Conservation (phyloP, 1,284 basidiomycete genomes). For the Heterobasidion parviporum region DNA sequence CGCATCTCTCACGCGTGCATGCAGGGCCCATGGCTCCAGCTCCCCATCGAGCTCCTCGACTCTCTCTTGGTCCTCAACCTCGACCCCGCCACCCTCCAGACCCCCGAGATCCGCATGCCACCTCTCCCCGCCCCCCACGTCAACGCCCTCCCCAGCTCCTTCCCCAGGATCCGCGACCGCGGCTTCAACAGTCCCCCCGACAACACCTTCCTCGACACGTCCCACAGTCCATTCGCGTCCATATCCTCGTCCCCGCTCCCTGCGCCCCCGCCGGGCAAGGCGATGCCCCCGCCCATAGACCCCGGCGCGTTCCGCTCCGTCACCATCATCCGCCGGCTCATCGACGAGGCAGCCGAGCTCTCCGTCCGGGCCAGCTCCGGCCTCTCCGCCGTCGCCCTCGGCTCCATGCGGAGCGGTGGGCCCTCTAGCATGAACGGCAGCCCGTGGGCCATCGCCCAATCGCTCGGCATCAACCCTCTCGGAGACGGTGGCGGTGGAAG, state of each 20-base stretch:
- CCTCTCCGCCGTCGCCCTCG: conserved; percentile 61
- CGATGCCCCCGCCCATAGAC: conserved; percentile 74
- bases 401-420: conserved; percentile 42
- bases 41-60: conserved; percentile 75
- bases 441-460: conserved; percentile 52
- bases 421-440: conserved; percentile 24
- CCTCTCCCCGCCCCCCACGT: conserved; percentile 12
- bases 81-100: conserved; percentile 55
- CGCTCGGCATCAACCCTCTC: conserved; percentile 48
- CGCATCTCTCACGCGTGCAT: neutral
- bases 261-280: conserved; percentile 45
- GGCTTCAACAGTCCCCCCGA: conserved; percentile 37
- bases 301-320: conserved; percentile 75
- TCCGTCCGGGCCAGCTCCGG: conserved; percentile 77
- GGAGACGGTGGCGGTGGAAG: conserved; percentile 36
- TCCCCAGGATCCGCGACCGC: conserved; percentile 24
- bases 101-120: conserved; percentile 34
- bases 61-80: conserved; percentile 69
- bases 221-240: conserved; percentile 29
- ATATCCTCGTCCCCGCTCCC: conserved; percentile 37
- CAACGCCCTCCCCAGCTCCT: conserved; percentile 21
- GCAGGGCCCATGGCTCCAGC: conserved; percentile 79
- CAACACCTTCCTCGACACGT: conserved; percentile 46
- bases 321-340: conserved; percentile 60
- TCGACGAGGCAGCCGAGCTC: conserved; percentile 78